Percentiles rank a stretch among this genome's conserved stretches.
Evolutionary conservation across 129 eudicot species (phyloP).

Genomic region (Oenanthe sinensis): DNA sequence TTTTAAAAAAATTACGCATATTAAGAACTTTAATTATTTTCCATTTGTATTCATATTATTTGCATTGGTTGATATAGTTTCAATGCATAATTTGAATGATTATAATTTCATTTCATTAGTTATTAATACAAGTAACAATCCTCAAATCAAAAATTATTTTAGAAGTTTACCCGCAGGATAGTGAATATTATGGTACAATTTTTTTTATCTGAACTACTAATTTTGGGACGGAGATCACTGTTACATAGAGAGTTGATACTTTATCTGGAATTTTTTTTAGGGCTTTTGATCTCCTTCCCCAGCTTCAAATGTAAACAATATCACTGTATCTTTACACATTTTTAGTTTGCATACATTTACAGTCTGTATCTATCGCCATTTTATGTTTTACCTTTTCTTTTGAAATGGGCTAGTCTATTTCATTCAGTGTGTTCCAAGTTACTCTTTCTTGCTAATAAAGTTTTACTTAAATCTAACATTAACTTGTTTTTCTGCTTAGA

Average conservation of each 20-base stretch:
- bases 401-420: not conserved
- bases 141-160: too few relatives aligned
- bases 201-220: too few relatives aligned
- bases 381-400: not conserved
- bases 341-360: not conserved
- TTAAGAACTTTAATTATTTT: too few relatives aligned
- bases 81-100: too few relatives aligned
- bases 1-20: too few relatives aligned
- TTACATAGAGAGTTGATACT: not conserved
- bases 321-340: not conserved
- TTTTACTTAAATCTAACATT: not conserved
- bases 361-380: not conserved
- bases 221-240: too few relatives aligned
- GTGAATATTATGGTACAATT: too few relatives aligned
- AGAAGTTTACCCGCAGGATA: too few relatives aligned
- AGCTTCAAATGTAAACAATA: not conserved
- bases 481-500: not conserved
- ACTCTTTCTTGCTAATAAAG: slow-evolving; percentile 9
- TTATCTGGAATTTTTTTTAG: not conserved
- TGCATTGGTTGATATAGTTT: too few relatives aligned
- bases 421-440: slow-evolving; percentile 2
- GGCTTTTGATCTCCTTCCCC: slow-evolving; percentile 1
- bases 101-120: too few relatives aligned
- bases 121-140: too few relatives aligned
- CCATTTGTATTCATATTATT: too few relatives aligned